Conservation (phyloP, 2,329 filamentous ascomycete genomes). For the Beauveria varroae region DNA sequence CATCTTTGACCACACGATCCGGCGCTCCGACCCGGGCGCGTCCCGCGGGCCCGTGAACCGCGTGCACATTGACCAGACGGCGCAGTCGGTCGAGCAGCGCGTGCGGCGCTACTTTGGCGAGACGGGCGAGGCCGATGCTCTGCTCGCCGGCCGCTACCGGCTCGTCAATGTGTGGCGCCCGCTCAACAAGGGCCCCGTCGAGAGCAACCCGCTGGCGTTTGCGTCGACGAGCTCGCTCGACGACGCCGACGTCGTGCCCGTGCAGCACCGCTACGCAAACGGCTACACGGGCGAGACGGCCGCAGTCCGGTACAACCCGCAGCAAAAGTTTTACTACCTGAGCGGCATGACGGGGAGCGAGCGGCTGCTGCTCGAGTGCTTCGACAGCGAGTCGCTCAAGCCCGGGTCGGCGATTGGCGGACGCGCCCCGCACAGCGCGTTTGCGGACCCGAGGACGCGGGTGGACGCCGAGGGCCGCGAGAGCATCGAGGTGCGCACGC, state of each 20-base stretch:
- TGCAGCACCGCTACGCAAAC: conserved; percentile 63
- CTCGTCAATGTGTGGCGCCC: conserved; percentile 86
- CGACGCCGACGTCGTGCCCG: conserved; percentile 58
- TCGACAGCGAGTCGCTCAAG: conserved; percentile 55
- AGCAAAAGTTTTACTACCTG: conserved; percentile 72
- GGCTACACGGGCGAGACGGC: conserved; percentile 67
- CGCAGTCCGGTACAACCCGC: conserved; percentile 51
- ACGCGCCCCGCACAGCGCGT: conserved; percentile 66
- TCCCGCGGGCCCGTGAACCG: conserved; percentile 60
- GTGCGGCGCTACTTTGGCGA: conserved; percentile 54
- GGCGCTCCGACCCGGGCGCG: conserved; percentile 53
- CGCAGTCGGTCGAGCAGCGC: conserved; percentile 55
- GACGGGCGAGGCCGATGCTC: conserved; percentile 55
- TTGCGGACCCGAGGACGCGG: conserved; percentile 65
- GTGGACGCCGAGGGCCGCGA: conserved; percentile 64
- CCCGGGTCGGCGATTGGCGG: conserved; percentile 44
- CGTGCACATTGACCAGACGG: conserved; percentile 81
- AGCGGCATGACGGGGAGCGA: conserved; percentile 70
- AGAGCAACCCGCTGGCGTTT: conserved; percentile 61
- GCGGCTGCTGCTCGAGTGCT: conserved; percentile 71
- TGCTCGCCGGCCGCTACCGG: conserved; percentile 63
- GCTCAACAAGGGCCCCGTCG: conserved; percentile 49
- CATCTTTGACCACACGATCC: conserved; percentile 84
- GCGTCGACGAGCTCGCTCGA: conserved; percentile 55
- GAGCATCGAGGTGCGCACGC: conserved; percentile 81